These are phyloP conservation scores for Myriosclerotinia curreyana DNA, from an alignment of 2,329 filamentous ascomycete species.

Conservation along the genomic window DNA sequence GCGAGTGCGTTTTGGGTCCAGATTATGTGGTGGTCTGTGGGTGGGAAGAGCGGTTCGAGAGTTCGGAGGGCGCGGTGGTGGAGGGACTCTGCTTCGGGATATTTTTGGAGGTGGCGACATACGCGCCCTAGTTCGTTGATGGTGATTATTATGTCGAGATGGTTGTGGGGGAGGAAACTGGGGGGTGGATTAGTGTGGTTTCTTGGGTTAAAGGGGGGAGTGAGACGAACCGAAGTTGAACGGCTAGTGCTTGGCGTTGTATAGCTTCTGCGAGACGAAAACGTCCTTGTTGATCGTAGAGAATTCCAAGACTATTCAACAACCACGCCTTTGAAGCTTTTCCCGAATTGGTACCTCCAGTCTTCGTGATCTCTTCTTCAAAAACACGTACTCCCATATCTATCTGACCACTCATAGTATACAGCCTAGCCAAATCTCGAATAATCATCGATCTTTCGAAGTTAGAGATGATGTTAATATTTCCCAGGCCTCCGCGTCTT, in stretches of 20 bases:
- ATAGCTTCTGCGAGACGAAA: slow-evolving; percentile 19
- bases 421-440: slow-evolving; percentile 17
- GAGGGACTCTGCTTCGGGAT: slow-evolving; percentile 16
- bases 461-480: slow-evolving; percentile 17
- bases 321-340: slow-evolving; percentile 20
- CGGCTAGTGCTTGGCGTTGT: slow-evolving; percentile 20
- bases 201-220: not conserved
- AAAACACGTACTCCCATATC: slow-evolving; percentile 17
- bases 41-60: slow-evolving; percentile 8
- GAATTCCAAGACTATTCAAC: slow-evolving; percentile 20
- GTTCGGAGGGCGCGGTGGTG: slow-evolving; percentile 13
- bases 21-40: slow-evolving; percentile 19
- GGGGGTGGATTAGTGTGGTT: not conserved
- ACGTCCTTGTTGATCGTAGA: slow-evolving; percentile 22
- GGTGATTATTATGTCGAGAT: slow-evolving; percentile 21
- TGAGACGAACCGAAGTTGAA: slow-evolving; percentile 10
- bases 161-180: slow-evolving; percentile 16
- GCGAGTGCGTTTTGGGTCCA: slow-evolving; percentile 20
- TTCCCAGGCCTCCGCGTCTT: slow-evolving; percentile 5
- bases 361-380: slow-evolving; percentile 21
- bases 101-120: slow-evolving; percentile 14
- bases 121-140: slow-evolving; percentile 22
- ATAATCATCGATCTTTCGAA: slow-evolving; percentile 22
- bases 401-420: slow-evolving; percentile 21
- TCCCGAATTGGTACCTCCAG: slow-evolving; percentile 18